phyloP scores from a whole-genome alignment of 1,139 yeast species.

The Blastobotrys serpentis region DNA sequence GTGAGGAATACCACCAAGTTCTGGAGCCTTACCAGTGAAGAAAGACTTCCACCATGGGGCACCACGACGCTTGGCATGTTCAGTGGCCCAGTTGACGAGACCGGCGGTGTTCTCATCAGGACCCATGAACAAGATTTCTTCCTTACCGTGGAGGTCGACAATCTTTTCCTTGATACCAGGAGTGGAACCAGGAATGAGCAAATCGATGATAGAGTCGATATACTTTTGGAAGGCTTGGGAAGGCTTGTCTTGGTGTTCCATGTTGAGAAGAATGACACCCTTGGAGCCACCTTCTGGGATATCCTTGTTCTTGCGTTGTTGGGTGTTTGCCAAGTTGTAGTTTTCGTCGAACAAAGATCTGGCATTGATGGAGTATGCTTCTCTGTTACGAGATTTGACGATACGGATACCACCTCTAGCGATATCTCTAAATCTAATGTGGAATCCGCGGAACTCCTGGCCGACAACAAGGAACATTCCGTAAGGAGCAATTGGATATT shows the following conservation, averaged over 20 bases:
- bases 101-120: conserved; percentile 99
- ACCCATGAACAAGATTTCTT: conserved; percentile 92
- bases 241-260: conserved; percentile 75
- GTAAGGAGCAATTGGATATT: conserved; percentile 88
- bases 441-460: conserved; percentile 96
- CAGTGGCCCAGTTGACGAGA: conserved; percentile 97
- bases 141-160: conserved; percentile 78
- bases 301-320: conserved; percentile 95
- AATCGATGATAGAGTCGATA: conserved; percentile 85
- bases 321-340: conserved; percentile 93
- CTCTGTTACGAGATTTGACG: conserved; percentile 81
- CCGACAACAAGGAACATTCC: conserved; percentile 97
- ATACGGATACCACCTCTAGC: conserved; percentile 98
- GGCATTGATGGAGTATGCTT: conserved; percentile 82
- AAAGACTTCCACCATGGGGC: conserved; percentile 99
- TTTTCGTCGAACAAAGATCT: conserved; percentile 94
- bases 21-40: conserved; percentile 92
- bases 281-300: conserved; percentile 99
- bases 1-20: conserved; percentile 96
- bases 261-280: conserved; percentile 87
- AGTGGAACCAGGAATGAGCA: conserved; percentile 66
- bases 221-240: conserved; percentile 88
- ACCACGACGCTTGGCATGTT: conserved; percentile 88
- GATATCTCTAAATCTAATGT: conserved; percentile 92
- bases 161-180: conserved; percentile 82